Conservation (phyloP, 176 grass and related monocot species). For the Eremochloa ophiuroides region DNA sequence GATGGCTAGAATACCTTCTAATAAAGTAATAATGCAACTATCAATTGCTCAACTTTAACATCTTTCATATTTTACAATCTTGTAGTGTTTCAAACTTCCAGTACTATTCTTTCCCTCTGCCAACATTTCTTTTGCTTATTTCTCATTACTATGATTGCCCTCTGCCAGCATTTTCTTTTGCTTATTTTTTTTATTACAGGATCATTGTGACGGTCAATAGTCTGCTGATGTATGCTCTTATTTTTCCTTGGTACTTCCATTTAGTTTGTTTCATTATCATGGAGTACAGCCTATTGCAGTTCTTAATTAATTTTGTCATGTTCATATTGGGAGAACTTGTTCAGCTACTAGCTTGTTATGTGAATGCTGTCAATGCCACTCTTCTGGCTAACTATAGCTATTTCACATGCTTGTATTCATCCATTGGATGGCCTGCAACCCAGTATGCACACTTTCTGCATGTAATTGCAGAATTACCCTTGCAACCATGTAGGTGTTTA, state of each 20-base stretch:
- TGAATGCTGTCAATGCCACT: background rate
- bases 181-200: background rate
- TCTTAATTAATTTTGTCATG: background rate
- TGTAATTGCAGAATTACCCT: background rate
- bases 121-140: background rate
- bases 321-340: background rate
- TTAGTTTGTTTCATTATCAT: background rate
- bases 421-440: background rate
- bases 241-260: background rate
- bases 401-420: constrained; percentile 13
- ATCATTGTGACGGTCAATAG: background rate
- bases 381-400: background rate
- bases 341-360: background rate
- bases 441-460: background rate
- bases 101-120: background rate
- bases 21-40: background rate
- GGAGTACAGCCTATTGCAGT: background rate
- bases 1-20: background rate
- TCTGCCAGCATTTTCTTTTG: background rate
- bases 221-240: background rate
- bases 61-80: background rate
- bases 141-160: background rate
- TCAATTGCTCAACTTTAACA: background rate
- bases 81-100: background rate
- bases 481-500: background rate